Base-by-base conservation (phyloP, 164 flowering plant genomes). In the Vitis rupestris region DNA sequence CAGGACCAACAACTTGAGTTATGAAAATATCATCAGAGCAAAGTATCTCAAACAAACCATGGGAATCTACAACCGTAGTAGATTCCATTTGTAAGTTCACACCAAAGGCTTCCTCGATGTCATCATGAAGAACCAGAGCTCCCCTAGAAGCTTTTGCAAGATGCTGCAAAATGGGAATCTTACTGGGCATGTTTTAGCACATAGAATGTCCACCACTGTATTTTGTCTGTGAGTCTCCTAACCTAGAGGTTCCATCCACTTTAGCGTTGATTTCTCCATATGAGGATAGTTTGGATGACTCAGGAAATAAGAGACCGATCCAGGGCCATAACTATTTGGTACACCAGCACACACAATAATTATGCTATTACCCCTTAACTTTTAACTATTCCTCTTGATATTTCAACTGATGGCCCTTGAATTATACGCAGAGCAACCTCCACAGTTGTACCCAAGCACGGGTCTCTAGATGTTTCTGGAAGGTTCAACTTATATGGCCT, bases 101-200 rank as follows among this genome's bases (percentile, higher is more conserved):
- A 59, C 98, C 98, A 80, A 93, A 91, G 58, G 97, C 96, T 81
- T 95, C 99, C 7, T 97, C 98, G 81, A 95, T 93, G 76, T 95
- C 99, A 77, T 95, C 98, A 76, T 93, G 93, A 70, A 93, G 93
- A 74, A 96, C 81, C 68, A 96, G 64, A 67, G 91, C 92, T 65
- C 99, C 99, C 1, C 99, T 97, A 37, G 97, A 91, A 59, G 97
- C 84, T 81, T 88, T 91, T 62, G 97, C 89, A 57, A 96, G 92
- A 59, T 94, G 97, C 78, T 87, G 97, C 74, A 96, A 75, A 48
- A 89, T 63, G 50, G 97, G 97, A 80, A 88, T 74, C 98, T 83
- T n/a, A 96, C 87, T 1, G 98, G 99, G 71, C 98, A 96, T 19
- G 91, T 90, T 66, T 98, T 97, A 52, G 99, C 99, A 78, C 98